Percentiles rank a stretch among this genome's conserved stretches.
These are phyloP conservation scores for Clavispora phyllophila DNA, from an alignment of 805 yeast genomes.

Conservation along the genomic window DNA sequence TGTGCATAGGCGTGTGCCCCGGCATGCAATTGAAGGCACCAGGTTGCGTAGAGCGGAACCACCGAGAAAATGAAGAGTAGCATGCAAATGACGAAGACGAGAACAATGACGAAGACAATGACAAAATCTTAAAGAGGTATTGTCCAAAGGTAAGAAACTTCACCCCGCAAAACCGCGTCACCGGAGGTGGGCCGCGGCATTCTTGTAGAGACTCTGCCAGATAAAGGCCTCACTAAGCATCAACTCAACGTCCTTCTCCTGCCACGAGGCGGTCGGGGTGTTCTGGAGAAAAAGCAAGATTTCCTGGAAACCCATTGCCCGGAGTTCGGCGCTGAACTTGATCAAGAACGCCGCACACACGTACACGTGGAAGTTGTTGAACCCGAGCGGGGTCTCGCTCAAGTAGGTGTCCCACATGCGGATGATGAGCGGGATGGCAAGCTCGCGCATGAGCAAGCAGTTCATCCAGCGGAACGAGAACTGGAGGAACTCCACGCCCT, in stretches of 20 bases:
- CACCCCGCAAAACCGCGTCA: constrained; percentile 2
- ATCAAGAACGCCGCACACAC: constrained; percentile 96
- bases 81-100: no score
- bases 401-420: constrained; percentile 98
- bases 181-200: constrained; percentile 82
- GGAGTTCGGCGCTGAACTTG: constrained; percentile 74
- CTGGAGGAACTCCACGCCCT: constrained; percentile 91
- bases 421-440: constrained; percentile 69
- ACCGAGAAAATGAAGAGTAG: no score
- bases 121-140: no score
- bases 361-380: constrained; percentile 89
- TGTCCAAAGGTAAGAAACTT: no score
- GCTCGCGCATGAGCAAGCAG: constrained; percentile 91
- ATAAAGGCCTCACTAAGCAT: constrained; percentile 92
- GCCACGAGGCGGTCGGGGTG: constrained; percentile 84
- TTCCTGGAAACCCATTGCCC: constrained; percentile 89
- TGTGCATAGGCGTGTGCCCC: no score
- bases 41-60: no score
- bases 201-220: constrained; percentile 90
- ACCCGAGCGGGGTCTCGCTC: constrained; percentile 69
- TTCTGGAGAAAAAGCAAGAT: constrained; percentile 87
- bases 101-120: no score
- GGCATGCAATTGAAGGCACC: no score
- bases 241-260: constrained; percentile 84
- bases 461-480: constrained; percentile 99